These are phyloP conservation scores for Taxillus chinensis DNA, from an alignment of 164 flowering plant genomes.

Conservation along the genomic window DNA sequence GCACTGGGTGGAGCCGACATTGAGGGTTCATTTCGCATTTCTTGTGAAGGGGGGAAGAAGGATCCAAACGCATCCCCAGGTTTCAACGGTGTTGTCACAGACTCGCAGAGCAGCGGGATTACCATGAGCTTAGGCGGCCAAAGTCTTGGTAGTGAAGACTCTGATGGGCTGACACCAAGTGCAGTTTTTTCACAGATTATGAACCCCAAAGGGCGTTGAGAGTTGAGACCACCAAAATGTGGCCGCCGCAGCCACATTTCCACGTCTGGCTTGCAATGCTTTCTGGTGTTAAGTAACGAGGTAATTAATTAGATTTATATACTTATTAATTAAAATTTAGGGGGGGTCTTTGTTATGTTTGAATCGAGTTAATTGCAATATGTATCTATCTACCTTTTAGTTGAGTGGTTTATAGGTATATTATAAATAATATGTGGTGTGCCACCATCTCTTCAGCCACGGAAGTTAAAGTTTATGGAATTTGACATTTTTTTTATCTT, in stretches of 20 bases:
- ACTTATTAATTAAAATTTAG: not conserved
- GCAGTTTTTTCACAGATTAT: constrained; percentile 91
- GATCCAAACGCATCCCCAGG: constrained; percentile 32
- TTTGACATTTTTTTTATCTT: too few species aligned
- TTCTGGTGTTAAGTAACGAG: not conserved
- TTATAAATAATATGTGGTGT: too few species aligned
- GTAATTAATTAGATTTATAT: not conserved
- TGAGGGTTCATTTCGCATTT: constrained; percentile 23
- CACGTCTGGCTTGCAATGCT: not conserved
- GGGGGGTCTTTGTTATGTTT: not conserved
- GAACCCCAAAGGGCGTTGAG: constrained; percentile 83
- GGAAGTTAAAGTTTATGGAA: too few species aligned
- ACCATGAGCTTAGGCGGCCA: constrained; percentile 75
- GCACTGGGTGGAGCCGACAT: constrained; percentile 24
- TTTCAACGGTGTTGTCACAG: constrained; percentile 40
- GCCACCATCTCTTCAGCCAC: too few species aligned
- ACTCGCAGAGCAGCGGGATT: constrained; percentile 73
- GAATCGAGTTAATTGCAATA: constrained; percentile 5
- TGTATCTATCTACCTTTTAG: constrained; percentile 12
- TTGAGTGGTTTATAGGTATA: too few species aligned
- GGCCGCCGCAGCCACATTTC: not conserved
- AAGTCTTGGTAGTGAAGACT: constrained; percentile 80
- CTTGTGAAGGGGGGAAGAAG: constrained; percentile 38
- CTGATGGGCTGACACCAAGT: constrained; percentile 82
- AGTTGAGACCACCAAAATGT: constrained; percentile 22